Evolutionary conservation across 1,284 basidiomycete species (phyloP).

Genomic region (Austropuccinia psidii): DNA sequence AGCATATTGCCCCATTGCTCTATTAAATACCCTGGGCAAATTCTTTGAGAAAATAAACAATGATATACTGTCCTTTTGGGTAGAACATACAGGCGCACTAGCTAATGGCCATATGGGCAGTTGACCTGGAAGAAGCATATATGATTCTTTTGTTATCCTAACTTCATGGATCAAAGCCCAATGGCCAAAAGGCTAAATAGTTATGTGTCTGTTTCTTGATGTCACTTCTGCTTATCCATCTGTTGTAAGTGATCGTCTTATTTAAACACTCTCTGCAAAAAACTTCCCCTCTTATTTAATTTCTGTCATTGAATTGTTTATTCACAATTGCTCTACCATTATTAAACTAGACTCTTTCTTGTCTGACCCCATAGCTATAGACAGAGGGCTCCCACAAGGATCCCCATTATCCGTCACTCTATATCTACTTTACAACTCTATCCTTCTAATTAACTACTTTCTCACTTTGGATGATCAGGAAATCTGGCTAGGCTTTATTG

Average conservation of each 20-base stretch:
- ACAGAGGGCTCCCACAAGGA: slow-evolving; percentile 9
- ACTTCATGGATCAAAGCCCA: neutral
- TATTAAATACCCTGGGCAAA: slow-evolving; percentile 5
- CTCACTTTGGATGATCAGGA: neutral
- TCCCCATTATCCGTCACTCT: neutral
- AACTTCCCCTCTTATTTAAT: neutral
- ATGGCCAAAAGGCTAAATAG: neutral
- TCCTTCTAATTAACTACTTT: neutral
- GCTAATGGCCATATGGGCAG: neutral
- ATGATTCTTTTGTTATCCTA: neutral
- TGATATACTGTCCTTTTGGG: neutral
- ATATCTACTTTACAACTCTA: slow-evolving; percentile 19
- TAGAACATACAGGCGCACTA: neutral
- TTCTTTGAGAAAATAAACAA: slow-evolving; percentile 3
- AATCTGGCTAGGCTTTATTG: slow-evolving; percentile 12
- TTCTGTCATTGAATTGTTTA: neutral
- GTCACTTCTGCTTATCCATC: slow-evolving; percentile 14
- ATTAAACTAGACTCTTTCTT: neutral
- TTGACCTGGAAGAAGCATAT: neutral
- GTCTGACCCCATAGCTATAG: neutral
- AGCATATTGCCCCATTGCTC: neutral
- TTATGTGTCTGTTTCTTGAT: neutral
- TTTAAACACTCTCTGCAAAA: neutral
- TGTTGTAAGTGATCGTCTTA: neutral
- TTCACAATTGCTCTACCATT: neutral